Evolutionary conservation across 495 filamentous ascomycete genomes (phyloP), one percentile per base, ranked within the genome.

Genomic region (Aspergillus haitiensis): DNA sequence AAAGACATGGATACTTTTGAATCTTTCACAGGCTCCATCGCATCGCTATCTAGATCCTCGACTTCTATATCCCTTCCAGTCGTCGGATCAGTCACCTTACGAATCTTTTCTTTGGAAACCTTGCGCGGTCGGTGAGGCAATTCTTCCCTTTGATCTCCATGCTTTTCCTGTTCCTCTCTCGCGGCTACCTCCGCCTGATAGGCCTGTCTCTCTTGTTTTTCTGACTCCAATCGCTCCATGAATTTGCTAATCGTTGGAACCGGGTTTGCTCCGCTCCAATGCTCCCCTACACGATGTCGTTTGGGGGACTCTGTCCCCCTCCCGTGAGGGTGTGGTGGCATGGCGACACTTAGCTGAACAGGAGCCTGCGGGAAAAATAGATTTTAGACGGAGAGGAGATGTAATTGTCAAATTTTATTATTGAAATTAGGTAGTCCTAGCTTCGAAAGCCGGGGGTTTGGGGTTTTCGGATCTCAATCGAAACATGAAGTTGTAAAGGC

Each of bases 191-290:
- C 74, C 44, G 91, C 85, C 60, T 91, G 84, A 57, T 82, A 72
- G 33, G 75, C 75, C 70, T 95, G 90, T 51, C 91, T 82, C 8
- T 89, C 81, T 64, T 81, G 84, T 76, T 95, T 95, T 58, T 93
- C 86, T 45, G 71, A 76, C 70, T 96, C 92, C 36, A 96, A 81
- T 40, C 82, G 81, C 50, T 88, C 83, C 59, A 96, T 79, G 67
- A 96, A 96, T 68, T 91, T 82, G 66, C 89, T 84, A 63, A 98
- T 88, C 48, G 90, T 97, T 3, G 93, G 93, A 48, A 98, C 81
- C 1, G 88, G 87, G 71, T 95, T 94, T 39, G 64, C 66, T 34
- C 67, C 76, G 55, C 75, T 77, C 75, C 75, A 80, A 50, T 77
- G 71, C 60, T 77, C 72, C 32, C 75, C 77, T 6, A 76, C 65